These are phyloP conservation scores for Fusarium falciforme DNA, from an alignment of 2,329 filamentous ascomycete species.

Conservation along the genomic window DNA sequence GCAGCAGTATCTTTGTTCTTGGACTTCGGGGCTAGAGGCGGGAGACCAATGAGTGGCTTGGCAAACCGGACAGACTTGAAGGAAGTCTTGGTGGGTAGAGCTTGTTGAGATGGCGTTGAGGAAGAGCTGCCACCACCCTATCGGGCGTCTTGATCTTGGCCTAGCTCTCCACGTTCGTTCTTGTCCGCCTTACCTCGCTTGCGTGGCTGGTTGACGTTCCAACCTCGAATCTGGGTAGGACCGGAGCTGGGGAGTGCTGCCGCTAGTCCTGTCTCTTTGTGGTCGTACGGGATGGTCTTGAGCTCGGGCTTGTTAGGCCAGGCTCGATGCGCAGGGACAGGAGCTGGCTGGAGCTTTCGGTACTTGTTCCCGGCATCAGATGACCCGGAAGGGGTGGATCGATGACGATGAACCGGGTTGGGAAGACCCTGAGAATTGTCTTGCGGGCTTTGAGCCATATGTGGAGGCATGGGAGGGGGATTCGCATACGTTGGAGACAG, in stretches of 20 bases:
- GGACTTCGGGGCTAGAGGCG: constrained; percentile 25
- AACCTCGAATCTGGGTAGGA: constrained; percentile 67
- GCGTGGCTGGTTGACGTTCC: constrained; percentile 60
- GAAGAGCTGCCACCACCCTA: constrained; percentile 48
- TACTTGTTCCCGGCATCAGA: constrained; percentile 60
- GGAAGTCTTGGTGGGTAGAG: constrained; percentile 16
- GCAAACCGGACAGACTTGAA: constrained; percentile 42
- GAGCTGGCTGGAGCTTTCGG: constrained; percentile 69
- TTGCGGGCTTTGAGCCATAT: constrained; percentile 51
- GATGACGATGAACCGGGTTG: constrained; percentile 49
- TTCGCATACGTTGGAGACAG: constrained; percentile 54
- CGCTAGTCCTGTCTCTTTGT: constrained; percentile 67
- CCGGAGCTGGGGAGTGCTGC: constrained; percentile 67
- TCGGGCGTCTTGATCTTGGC: constrained; percentile 53
- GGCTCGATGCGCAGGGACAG: constrained; percentile 63
- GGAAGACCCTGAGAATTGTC: constrained; percentile 48
- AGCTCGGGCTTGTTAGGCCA: constrained; percentile 62
- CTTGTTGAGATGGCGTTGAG: constrained; percentile 32
- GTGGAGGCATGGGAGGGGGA: constrained; percentile 43
- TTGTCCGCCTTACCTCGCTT: constrained; percentile 51
- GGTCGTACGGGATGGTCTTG: constrained; percentile 69
- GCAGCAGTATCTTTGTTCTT: background rate
- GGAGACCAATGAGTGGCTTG: constrained; percentile 34
- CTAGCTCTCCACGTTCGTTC: constrained; percentile 47
- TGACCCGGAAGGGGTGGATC: constrained; percentile 53